Percentiles rank a stretch among this genome's conserved stretches.
Evolutionary conservation across 1,139 yeast genomes (phyloP).

Genomic region (Candida neerlandica): DNA sequence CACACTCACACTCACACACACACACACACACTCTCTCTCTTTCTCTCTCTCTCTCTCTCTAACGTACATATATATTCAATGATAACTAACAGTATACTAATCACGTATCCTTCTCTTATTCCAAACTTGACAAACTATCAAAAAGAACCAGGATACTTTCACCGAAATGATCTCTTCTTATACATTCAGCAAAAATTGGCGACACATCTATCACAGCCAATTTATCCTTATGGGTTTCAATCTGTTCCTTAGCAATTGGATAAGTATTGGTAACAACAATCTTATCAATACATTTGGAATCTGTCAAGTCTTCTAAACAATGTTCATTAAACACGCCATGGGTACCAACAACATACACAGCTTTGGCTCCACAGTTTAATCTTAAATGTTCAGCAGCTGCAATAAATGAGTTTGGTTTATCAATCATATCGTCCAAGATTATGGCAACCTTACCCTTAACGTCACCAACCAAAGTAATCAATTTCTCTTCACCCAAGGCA

Average conservation of each 20-base stretch:
- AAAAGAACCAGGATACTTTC: conserved; percentile 91
- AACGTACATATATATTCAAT: neutral
- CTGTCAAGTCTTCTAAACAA: conserved; percentile 78
- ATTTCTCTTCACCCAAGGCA: conserved; percentile 71
- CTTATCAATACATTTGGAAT: conserved; percentile 78
- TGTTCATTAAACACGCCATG: conserved; percentile 92
- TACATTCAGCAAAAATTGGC: conserved; percentile 95
- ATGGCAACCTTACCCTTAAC: conserved; percentile 90
- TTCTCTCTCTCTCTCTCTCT: neutral
- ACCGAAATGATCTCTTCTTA: conserved; percentile 97
- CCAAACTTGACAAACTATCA: conserved; percentile 76
- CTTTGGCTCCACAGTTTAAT: conserved; percentile 91
- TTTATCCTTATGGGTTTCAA: conserved; percentile 55
- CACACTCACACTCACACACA: too few species aligned
- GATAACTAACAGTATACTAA: neutral
- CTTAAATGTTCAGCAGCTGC: conserved; percentile 98
- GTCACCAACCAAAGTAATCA: conserved; percentile 95
- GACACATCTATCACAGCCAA: conserved; percentile 90
- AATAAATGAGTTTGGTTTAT: conserved; percentile 88
- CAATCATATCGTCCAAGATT: conserved; percentile 95
- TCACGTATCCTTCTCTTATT: conserved; percentile 25
- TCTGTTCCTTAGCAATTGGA: conserved; percentile 71
- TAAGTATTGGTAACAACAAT: conserved; percentile 95
- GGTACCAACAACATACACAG: conserved; percentile 89
- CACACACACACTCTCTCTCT: too few species aligned